Evolutionary conservation across 139 green algal genomes (phyloP).

Genomic region (Diplosphaera chodatii): DNA sequence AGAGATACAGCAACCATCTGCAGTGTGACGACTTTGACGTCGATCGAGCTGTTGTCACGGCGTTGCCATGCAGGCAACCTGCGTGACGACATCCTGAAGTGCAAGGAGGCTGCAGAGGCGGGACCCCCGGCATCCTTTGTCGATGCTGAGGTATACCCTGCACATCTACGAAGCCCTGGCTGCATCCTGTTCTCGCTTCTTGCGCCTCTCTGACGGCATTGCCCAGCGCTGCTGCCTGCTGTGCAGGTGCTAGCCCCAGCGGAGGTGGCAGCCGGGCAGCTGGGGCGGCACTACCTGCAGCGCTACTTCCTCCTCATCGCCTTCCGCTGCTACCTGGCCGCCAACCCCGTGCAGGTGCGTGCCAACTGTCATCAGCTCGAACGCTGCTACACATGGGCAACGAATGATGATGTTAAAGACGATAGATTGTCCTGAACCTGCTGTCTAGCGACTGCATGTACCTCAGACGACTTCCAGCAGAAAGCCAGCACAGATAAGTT

Average conservation of each 20-base stretch:
- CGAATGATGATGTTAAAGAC: no score
- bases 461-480: neutral
- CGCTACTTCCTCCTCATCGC: slow-evolving; percentile 83
- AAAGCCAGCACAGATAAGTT: neutral
- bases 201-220: no score
- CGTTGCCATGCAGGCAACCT: slow-evolving; percentile 45
- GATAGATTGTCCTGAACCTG: no score
- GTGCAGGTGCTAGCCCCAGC: slow-evolving; percentile 1
- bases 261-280: slow-evolving; percentile 49
- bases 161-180: no score
- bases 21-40: no score
- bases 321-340: slow-evolving; percentile 44
- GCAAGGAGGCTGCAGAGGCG: slow-evolving; percentile 17
- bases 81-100: slow-evolving; percentile 54
- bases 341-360: neutral
- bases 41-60: neutral
- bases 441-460: neutral
- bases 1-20: no score
- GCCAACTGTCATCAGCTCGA: neutral
- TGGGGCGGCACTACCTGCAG: slow-evolving; percentile 89
- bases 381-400: no score
- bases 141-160: neutral
- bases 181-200: no score
- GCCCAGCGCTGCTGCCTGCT: neutral
- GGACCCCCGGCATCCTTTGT: neutral